These are phyloP conservation scores for Ophiostoma piceae DNA, from an alignment of 2,329 filamentous ascomycete genomes.

Conservation along the genomic window DNA sequence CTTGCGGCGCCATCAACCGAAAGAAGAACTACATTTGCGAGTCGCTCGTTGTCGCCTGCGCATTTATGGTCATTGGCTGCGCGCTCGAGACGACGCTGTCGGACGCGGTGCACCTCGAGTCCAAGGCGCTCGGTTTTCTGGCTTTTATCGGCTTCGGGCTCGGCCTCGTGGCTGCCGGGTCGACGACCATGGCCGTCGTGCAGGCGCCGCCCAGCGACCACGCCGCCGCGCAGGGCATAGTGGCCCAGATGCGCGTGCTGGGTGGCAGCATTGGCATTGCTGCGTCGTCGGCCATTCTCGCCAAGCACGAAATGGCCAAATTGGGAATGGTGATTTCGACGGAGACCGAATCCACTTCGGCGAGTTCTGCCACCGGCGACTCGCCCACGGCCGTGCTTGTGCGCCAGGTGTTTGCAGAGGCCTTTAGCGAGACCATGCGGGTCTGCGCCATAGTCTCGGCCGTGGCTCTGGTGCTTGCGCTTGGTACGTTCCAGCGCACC, in stretches of 20 bases:
- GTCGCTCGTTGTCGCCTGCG: constrained; percentile 40
- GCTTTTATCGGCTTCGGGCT: constrained; percentile 50
- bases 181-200: constrained; percentile 43
- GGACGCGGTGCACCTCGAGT: constrained; percentile 35
- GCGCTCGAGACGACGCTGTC: constrained; percentile 43
- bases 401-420: constrained; percentile 39
- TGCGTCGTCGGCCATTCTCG: constrained; percentile 45
- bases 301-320: constrained; percentile 32
- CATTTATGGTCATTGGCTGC: constrained; percentile 44
- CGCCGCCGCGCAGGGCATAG: constrained; percentile 45
- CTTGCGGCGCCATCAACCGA: constrained; percentile 41
- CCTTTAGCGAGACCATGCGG: constrained; percentile 33
- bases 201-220: constrained; percentile 44
- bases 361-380: constrained; percentile 23
- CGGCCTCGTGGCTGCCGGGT: constrained; percentile 44
- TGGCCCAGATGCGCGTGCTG: constrained; percentile 48
- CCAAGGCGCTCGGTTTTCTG: constrained; percentile 46
- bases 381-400: constrained; percentile 33
- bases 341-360: constrained; percentile 31
- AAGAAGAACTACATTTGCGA: constrained; percentile 41
- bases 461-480: constrained; percentile 38
- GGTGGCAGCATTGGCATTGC: constrained; percentile 53
- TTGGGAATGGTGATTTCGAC: constrained; percentile 32
- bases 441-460: constrained; percentile 41
- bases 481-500: constrained; percentile 38